Percentiles rank a stretch among this genome's conserved stretches.
Evolutionary conservation across 179 eudicot species (phyloP).

Genomic region (Monotropa hypopitys): DNA sequence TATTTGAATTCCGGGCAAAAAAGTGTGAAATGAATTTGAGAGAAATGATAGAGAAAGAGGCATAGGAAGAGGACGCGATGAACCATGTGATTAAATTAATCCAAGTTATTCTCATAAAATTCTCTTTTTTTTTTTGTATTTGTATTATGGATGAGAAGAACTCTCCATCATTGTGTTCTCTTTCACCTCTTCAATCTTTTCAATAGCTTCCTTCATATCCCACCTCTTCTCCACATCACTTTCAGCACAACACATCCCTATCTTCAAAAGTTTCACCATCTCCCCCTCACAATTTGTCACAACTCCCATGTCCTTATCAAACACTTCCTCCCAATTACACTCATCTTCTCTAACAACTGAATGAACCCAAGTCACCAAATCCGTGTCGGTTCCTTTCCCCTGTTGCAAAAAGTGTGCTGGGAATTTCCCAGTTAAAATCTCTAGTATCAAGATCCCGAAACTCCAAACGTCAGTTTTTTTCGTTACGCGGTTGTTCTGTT

Average conservation of each 20-base stretch:
- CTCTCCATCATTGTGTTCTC: constrained; percentile 46
- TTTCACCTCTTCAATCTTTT: constrained; percentile 55
- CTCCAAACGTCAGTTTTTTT: constrained; percentile 82
- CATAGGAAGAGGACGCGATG: neutral
- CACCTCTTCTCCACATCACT: constrained; percentile 54
- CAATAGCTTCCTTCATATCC: constrained; percentile 53
- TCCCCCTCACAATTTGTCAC: constrained; percentile 33
- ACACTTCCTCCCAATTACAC: constrained; percentile 25
- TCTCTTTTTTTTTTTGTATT: constrained; percentile 6
- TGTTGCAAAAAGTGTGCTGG: constrained; percentile 42
- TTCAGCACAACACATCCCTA: constrained; percentile 65
- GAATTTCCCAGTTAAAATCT: constrained; percentile 57
- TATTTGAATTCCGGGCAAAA: no score
- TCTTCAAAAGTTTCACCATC: constrained; percentile 60
- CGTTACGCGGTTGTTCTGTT: constrained; percentile 24
- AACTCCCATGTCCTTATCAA: constrained; percentile 57
- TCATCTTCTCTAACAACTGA: constrained; percentile 28
- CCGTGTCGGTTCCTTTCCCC: constrained; percentile 40
- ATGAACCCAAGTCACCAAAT: constrained; percentile 50
- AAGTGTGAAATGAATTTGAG: neutral
- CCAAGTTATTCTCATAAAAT: no score
- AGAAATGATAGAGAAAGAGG: neutral
- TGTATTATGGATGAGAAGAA: constrained; percentile 26
- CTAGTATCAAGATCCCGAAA: constrained; percentile 63
- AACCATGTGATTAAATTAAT: no score